A percentile compares a stretch with the other conserved stretches of the same genome.
Evolutionary conservation across 805 yeast species (phyloP).

Genomic region (Zygotorulaspora sp.): DNA sequence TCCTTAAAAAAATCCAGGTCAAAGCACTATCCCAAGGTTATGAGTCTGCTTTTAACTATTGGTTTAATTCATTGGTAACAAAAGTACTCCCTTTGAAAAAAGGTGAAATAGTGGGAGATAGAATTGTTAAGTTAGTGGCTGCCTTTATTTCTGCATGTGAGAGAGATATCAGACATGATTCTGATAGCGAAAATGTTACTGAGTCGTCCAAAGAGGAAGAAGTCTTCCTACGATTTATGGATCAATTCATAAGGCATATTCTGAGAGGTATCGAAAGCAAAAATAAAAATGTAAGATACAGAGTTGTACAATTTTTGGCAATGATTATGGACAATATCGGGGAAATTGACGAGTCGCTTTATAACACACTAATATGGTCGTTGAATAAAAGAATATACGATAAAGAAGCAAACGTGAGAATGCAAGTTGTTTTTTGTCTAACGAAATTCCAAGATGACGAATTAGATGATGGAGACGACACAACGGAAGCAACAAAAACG

Average conservation of each 20-base stretch:
- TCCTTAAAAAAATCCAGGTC: conserved; percentile 54
- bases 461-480: conserved; percentile 36
- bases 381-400: conserved; percentile 63
- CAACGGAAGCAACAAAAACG: conserved; percentile 45
- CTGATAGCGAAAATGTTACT: conserved; percentile 24
- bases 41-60: conserved; percentile 55
- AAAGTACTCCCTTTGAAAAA: conserved; percentile 64
- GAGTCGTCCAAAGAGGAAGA: conserved; percentile 39
- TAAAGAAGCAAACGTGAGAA: conserved; percentile 71
- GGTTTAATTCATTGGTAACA: conserved; percentile 58
- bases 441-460: conserved; percentile 69
- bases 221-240: conserved; percentile 51
- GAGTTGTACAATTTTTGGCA: conserved; percentile 73
- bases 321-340: conserved; percentile 65
- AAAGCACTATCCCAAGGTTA: conserved; percentile 49
- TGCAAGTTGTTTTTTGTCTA: conserved; percentile 78
- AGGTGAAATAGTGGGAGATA: conserved; percentile 67
- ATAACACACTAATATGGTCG: conserved; percentile 55
- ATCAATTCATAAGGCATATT: conserved; percentile 58
- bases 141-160: conserved; percentile 51
- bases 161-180: conserved; percentile 21
- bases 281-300: conserved; percentile 70
- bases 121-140: conserved; percentile 64
- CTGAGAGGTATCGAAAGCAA: conserved; percentile 75
- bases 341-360: conserved; percentile 69